Base-by-base conservation (phyloP, 345 rosid genomes). In the Rhodamnia rubescens region DNA sequence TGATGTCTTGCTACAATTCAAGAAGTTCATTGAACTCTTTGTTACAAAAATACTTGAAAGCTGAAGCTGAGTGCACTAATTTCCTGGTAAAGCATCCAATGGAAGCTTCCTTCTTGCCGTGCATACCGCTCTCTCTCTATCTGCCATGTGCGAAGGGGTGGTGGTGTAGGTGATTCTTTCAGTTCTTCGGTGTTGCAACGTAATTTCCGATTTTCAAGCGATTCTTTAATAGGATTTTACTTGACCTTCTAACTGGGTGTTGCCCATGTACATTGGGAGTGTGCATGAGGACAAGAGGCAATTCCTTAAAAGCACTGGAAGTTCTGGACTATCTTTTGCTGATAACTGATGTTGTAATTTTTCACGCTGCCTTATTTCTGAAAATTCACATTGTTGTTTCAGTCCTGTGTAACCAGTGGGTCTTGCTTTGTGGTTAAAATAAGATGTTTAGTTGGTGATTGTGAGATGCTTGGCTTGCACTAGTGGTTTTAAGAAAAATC, bases 401-500 rank as follows among this genome's bases (percentile, higher is more conserved):
- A 36, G 80, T 69, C 26, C 80, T 69, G 47, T 69, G 80, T 18
- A 36, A 69, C 47, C 7, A 4, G 47, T 69, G 26, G 9, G 26
- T 69, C 7, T 69, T 69, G 80, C 80, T 18, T 69, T 69, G 47
- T 69, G 80, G 21, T 69, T 36, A 69, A 69, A 5, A 18, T 69
- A 47, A 29, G 52, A 44, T 32, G 22, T 69, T 83, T 86, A 50
- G 53, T 3, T 82, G 53, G 83, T 16, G 58, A 53, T 24, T 47
- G 13, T 51, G 58, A 49, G 56, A 82, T 50, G 58, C 49, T 27
- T 53, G 55, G 83, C 83, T 50, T 86, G 84, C 85, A 87, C 69
- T 82, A 86, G 87, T 85, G 86, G 55, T 84, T 80, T 56, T 54
- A 81, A 57, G 88, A 40, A 75, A 75, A 83, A 81, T 84, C 89